Base-by-base conservation (phyloP, 2,329 filamentous ascomycete species). In the Exophiala viscosa region DNA sequence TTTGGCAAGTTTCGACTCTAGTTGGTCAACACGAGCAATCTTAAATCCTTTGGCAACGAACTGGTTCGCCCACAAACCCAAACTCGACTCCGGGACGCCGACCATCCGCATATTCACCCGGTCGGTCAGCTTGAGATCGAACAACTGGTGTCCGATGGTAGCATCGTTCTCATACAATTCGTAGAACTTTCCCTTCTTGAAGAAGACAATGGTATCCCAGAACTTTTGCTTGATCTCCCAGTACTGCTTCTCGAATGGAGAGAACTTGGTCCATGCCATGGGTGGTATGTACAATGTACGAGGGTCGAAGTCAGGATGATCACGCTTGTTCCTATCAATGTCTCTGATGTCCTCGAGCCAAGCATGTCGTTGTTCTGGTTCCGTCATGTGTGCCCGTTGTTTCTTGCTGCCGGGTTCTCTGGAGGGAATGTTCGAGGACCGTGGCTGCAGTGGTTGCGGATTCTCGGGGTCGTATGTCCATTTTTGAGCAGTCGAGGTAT, bases 41-140 rank as follows among this genome's bases (percentile, higher is more conserved):
- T 99, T 99, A 81, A 85, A 96, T 32, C 95, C 93, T 69, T 97
- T 97, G 53, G 92, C 93, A 36, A 99, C 91, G 64, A 99, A 99
- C 65, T 99, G 93, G 64, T 95, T 96, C 51, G 93, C 90, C 93
- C 93, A 99, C 68, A 93, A 85, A 65, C 93, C 89, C n/a, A 99
- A 76, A 10, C 90, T 96, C 66, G 90, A 88, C 69, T 99, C 93
- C 0, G 93, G 93, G 0, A 99, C 93, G 56, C 93, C 93, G 2
- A 97, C 93, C 93, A 99, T 99, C 61, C 92, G 88, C 93, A 99
- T 99, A 69, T 99, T 99, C 68, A 99, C 93, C 49, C 93, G 83
- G 64, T 99, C 93, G 0, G 93, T 99, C 67, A 99, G 85, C 73
- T 99, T 99, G 51, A 99, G 80, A 69, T 99, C 93, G 64, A 99